phyloP scores from a whole-genome alignment of 495 filamentous ascomycete species.

The Copromyces sp. region DNA sequence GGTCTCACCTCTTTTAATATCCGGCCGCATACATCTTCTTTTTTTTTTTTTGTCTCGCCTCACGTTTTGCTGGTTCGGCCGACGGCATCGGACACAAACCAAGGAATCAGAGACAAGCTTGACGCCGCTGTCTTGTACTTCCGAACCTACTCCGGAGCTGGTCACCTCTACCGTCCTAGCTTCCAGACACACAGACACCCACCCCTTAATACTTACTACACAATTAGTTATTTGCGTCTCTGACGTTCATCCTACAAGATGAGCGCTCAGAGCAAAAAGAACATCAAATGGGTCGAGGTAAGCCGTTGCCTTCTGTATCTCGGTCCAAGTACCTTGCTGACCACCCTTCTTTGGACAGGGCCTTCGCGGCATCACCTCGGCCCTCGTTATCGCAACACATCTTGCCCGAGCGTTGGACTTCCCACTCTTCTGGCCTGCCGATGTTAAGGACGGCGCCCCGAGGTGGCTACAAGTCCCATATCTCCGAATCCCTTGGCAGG shows the following conservation, averaged over 20 bases:
- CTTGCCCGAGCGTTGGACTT: conserved; percentile 50
- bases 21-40: background rate
- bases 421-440: conserved; percentile 45
- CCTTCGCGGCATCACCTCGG: conserved; percentile 53
- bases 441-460: conserved; percentile 33
- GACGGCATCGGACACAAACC: background rate
- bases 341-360: conserved; percentile 32
- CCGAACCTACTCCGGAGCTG: background rate
- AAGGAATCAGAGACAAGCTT: background rate
- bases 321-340: background rate
- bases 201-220: background rate
- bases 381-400: conserved; percentile 53
- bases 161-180: background rate
- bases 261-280: conserved; percentile 18
- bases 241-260: conserved; percentile 3
- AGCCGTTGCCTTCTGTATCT: background rate
- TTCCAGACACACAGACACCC: background rate
- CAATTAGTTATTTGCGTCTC: background rate
- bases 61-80: background rate
- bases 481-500: conserved; percentile 53
- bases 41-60: background rate
- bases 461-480: conserved; percentile 49
- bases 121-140: background rate
- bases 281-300: conserved; percentile 31
- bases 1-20: background rate